A percentile compares a stretch with the other conserved stretches of the same genome.
These are phyloP conservation scores for Teunomyces pallodes DNA, from an alignment of 805 yeast genomes.

Conservation along the genomic window DNA sequence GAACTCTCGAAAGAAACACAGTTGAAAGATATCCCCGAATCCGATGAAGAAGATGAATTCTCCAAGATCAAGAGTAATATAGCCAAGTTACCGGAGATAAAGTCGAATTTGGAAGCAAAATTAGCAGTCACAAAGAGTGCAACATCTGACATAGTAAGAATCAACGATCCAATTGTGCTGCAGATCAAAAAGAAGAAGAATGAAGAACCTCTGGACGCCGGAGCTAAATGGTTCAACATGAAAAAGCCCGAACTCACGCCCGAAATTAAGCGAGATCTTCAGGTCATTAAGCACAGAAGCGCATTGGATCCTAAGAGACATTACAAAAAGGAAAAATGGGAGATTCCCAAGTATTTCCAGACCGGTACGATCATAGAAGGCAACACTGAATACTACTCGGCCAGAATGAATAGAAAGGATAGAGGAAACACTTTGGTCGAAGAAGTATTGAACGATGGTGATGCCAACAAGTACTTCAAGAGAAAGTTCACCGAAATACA, in stretches of 20 bases:
- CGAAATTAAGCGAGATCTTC: constrained; percentile 69
- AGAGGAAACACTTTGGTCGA: constrained; percentile 79
- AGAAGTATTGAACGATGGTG: constrained; percentile 73
- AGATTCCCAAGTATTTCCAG: constrained; percentile 75
- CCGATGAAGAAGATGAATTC: constrained; percentile 20
- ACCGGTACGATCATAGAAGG: constrained; percentile 87
- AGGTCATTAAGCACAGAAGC: constrained; percentile 78
- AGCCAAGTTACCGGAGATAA: constrained; percentile 41
- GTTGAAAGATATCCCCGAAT: constrained; percentile 8
- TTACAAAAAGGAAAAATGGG: constrained; percentile 83
- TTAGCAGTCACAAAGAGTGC: constrained; percentile 14
- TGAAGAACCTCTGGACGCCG: constrained; percentile 35
- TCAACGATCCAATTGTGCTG: constrained; percentile 47
- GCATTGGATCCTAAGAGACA: constrained; percentile 95
- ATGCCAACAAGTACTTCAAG: constrained; percentile 74
- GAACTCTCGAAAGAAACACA: constrained; percentile 27
- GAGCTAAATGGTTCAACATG: constrained; percentile 75
- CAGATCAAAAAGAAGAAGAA: constrained; percentile 15
- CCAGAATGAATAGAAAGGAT: constrained; percentile 64
- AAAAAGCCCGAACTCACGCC: constrained; percentile 75
- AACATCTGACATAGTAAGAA: constrained; percentile 23
- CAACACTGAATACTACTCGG: constrained; percentile 70
- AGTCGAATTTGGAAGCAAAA: constrained; percentile 25
- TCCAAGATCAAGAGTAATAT: constrained; percentile 33
- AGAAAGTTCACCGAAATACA: constrained; percentile 83